Conservation (phyloP, 2,329 filamentous ascomycete species). For the Aquanectria penicillioides region DNA sequence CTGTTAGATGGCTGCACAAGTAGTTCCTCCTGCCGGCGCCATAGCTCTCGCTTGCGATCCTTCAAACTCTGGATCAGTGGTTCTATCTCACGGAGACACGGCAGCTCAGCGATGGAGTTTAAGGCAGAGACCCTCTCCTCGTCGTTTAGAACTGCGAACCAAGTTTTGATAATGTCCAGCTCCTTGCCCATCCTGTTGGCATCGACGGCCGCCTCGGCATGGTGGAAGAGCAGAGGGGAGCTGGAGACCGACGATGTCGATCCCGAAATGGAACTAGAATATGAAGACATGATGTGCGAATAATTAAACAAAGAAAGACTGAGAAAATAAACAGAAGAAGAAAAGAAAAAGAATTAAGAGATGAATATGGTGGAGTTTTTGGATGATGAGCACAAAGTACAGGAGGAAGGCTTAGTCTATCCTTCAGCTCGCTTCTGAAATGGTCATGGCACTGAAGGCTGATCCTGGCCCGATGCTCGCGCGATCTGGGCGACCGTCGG, state of each 20-base stretch:
- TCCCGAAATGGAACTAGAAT: conserved; percentile 31
- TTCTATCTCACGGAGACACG: conserved; percentile 39
- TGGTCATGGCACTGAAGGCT: conserved; percentile 22
- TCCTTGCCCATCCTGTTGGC: conserved; percentile 30
- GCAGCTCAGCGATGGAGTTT: conserved; percentile 36
- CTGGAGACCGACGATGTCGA: conserved; percentile 35
- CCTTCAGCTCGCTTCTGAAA: conserved; percentile 16
- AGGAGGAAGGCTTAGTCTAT: background rate
- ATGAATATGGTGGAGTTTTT: conserved; percentile 8
- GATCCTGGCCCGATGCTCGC: conserved; percentile 24
- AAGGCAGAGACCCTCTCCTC: conserved; percentile 33
- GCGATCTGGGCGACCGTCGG: conserved; percentile 26
- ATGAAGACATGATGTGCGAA: conserved; percentile 36
- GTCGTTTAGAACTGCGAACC: conserved; percentile 39
- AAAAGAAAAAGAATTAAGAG: conserved; percentile 1
- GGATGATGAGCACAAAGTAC: conserved; percentile 4
- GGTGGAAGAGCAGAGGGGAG: conserved; percentile 32
- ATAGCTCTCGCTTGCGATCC: conserved; percentile 38
- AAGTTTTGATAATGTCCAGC: conserved; percentile 38
- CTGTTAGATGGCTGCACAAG: conserved; percentile 35
- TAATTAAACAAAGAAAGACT: background rate
- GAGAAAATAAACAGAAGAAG: background rate
- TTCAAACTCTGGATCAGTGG: conserved; percentile 40
- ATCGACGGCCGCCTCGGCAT: conserved; percentile 20
- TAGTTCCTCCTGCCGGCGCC: conserved; percentile 38